Evolutionary conservation across 164 flowering plant genomes (phyloP).

Genomic region (Cinnamomum chago): DNA sequence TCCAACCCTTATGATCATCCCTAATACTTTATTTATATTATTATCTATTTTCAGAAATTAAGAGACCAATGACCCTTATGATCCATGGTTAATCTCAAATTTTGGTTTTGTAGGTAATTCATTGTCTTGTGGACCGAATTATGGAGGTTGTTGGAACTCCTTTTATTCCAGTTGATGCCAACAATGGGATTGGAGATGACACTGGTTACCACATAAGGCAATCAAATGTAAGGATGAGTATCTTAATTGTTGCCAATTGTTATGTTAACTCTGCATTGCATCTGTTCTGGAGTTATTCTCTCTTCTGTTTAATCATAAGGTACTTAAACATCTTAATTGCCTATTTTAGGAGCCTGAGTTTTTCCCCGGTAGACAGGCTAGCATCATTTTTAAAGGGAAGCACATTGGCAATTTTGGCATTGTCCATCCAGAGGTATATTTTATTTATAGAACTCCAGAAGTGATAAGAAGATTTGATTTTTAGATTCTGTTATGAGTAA

Average conservation of each 20-base stretch:
- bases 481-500: no score
- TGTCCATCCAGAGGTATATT: conserved; percentile 84
- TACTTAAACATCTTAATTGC: conserved; percentile 3
- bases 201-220: conserved; percentile 54
- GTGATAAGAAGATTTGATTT: no score
- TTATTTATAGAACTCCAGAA: background rate
- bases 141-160: conserved; percentile 72
- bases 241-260: background rate
- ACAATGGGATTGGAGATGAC: conserved; percentile 29
- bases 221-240: conserved; percentile 52
- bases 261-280: background rate
- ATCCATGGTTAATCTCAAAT: background rate
- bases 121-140: conserved; percentile 76
- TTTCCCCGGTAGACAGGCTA: conserved; percentile 82
- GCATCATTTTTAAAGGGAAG: conserved; percentile 62
- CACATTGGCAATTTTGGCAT: conserved; percentile 78
- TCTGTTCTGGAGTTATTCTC: background rate
- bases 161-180: conserved; percentile 30
- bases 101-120: conserved; percentile 53
- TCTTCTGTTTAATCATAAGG: background rate
- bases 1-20: no score
- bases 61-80: no score
- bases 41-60: no score
- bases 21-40: no score
- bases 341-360: conserved; percentile 75